These are phyloP conservation scores for Volvox africanus DNA, from an alignment of 139 green algal genomes.

Conservation along the genomic window DNA sequence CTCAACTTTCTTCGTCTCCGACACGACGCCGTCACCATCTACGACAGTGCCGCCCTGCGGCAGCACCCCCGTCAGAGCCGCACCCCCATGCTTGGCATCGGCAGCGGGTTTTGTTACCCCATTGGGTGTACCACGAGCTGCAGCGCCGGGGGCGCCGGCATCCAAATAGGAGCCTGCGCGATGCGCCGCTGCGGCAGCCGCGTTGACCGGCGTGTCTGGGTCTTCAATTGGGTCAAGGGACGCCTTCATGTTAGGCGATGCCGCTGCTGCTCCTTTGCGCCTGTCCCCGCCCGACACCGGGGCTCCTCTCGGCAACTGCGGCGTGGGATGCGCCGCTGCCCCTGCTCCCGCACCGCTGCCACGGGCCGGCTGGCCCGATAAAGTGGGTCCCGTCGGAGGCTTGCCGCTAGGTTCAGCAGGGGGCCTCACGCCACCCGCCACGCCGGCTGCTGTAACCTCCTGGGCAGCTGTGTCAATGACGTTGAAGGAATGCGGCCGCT, in stretches of 20 bases:
- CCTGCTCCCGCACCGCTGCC: neutral
- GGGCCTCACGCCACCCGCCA: too few species aligned
- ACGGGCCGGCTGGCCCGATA: neutral
- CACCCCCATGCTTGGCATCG: neutral
- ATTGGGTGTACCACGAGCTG: neutral
- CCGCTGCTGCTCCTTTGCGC: neutral
- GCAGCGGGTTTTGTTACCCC: neutral
- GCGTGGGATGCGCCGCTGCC: neutral
- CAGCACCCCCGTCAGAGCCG: neutral
- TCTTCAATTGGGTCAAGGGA: conserved; percentile 45
- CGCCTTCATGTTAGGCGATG: neutral
- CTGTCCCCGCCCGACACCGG: too few species aligned
- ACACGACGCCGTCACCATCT: neutral
- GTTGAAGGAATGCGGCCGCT: too few species aligned
- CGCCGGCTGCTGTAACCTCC: too few species aligned
- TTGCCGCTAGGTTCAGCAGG: neutral
- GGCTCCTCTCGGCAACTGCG: neutral
- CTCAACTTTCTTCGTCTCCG: neutral
- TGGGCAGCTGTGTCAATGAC: too few species aligned
- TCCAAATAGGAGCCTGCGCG: too few species aligned
- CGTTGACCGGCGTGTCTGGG: conserved; percentile 6
- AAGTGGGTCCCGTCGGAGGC: neutral
- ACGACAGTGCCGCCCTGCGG: neutral
- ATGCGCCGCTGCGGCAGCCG: neutral
- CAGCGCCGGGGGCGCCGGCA: neutral